A percentile compares a stretch with the other conserved stretches of the same genome.
Evolutionary conservation across 148 eudicot species (phyloP).

Genomic region (Dysphania ambrosioides): DNA sequence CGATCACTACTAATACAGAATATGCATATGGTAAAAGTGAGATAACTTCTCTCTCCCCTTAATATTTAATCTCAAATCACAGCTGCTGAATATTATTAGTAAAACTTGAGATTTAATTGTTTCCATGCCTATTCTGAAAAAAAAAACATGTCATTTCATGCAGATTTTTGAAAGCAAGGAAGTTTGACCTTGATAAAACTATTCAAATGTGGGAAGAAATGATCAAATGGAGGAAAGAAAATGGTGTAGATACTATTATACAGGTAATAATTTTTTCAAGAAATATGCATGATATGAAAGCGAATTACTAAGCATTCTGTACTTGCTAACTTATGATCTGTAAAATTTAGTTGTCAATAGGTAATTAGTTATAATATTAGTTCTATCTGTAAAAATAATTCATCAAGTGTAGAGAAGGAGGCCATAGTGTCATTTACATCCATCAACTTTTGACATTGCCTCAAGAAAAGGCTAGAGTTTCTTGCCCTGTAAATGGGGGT

Average conservation of each 20-base stretch:
- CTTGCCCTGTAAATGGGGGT: not conserved
- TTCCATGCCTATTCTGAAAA: not conserved
- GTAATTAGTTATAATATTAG: too few species aligned
- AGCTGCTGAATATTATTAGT: constrained; percentile 10
- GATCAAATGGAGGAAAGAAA: constrained; percentile 94
- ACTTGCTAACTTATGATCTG: too few species aligned
- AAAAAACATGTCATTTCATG: constrained; percentile 20
- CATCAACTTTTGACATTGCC: not conserved
- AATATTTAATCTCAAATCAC: not conserved
- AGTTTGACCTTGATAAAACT: constrained; percentile 81
- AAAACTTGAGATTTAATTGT: not conserved
- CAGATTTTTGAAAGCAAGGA: constrained; percentile 98
- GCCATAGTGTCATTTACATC: not conserved
- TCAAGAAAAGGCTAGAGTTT: not conserved
- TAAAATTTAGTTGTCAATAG: too few species aligned
- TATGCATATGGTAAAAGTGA: not conserved
- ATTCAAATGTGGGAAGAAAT: constrained; percentile 95
- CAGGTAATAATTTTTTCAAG: constrained; percentile 56
- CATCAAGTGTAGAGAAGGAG: too few species aligned
- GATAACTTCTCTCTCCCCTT: not conserved
- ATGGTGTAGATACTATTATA: constrained; percentile 70
- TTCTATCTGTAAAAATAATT: too few species aligned
- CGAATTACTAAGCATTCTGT: too few species aligned
- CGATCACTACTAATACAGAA: not conserved
- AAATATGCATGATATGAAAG: too few species aligned